Percentiles rank a stretch among this genome's conserved stretches.
Conservation (phyloP, 1,139 yeast genomes). For the Saccharomyces hybrid region DNA sequence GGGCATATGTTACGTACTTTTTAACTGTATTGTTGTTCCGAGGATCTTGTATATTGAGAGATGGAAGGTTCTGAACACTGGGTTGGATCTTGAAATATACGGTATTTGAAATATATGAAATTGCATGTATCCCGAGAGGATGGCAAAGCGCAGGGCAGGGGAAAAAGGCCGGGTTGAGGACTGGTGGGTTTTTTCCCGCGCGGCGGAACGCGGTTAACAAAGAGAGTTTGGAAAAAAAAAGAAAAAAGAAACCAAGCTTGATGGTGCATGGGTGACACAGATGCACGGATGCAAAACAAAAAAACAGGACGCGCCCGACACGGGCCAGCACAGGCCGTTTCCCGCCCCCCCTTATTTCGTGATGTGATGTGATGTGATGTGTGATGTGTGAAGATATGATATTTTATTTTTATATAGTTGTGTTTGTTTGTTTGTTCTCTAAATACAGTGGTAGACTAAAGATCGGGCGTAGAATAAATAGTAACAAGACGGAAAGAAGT, state of each 20-base stretch:
- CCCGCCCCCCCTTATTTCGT: background rate
- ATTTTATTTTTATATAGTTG: background rate
- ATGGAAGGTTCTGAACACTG: background rate
- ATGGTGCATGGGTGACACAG: background rate
- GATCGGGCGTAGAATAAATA: background rate
- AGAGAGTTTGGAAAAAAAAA: background rate
- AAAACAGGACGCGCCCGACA: background rate
- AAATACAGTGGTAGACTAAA: background rate
- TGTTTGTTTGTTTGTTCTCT: background rate
- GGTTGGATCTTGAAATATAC: background rate
- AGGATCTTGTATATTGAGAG: background rate
- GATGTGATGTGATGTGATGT: background rate
- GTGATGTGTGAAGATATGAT: background rate
- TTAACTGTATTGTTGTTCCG: constrained; percentile 4
- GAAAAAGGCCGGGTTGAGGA: background rate
- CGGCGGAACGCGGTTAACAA: background rate
- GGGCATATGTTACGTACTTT: constrained; percentile 3
- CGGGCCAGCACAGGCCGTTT: background rate
- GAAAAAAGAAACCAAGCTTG: background rate
- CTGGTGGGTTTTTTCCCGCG: background rate
- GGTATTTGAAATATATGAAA: background rate
- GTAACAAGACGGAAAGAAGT: background rate
- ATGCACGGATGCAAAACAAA: background rate
- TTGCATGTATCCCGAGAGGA: background rate
- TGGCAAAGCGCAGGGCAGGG: background rate